Evolutionary conservation across 352 stramenopile genomes (phyloP), one percentile per base, ranked within the genome.

Genomic region (Pythium rhizo-oryzae): DNA sequence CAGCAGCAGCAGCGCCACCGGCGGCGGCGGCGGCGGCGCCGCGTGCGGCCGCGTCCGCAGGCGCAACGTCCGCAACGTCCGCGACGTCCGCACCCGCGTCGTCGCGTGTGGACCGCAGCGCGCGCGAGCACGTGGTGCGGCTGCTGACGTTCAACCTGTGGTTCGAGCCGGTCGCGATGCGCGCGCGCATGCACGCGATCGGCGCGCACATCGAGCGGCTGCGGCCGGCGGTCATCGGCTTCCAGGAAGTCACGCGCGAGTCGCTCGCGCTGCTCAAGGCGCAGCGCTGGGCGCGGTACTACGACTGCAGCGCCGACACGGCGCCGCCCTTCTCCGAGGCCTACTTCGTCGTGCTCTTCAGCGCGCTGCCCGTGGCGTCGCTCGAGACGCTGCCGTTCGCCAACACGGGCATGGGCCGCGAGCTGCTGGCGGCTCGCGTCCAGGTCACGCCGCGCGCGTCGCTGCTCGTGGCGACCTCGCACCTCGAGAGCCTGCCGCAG

Each of bases 331-430:
- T 89, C 50, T 87, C 86, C 11, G 78, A 88, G 43, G 74, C 85
- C 8, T 94, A 94, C 70, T 94, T 91, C 46, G 84, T 92, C 53
- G 81, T 82, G 47, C 75, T 94, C 23, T 94, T 94, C 64, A 91
- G 82, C 62, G 85, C 85, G 33, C 59, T 94, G 67, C 84, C 84
- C 25, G 84, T 94, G 58, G 69, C 74, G 35, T 67, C 59, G 2
- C 56, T 94, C 23, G 77, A 90, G 72, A 78, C 81, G n/a, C 59
- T 82, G 50, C 84, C 84, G 65, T 94, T 94, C 64, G 65, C 70
- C 19, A 91, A 91, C 66, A 81, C 86, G 23, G 80, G 78, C 25
- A 94, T 94, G 86, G 86, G 82, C 11, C 70, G 86, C 24, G 86
- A 94, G 61, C 72, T 94, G 28, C 77, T 94, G 19, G 24, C 77